A percentile compares a stretch with the other conserved stretches of the same genome.
Conservation (phyloP, 2,329 filamentous ascomycete genomes). For the Coniochaeta hoffmannii region DNA sequence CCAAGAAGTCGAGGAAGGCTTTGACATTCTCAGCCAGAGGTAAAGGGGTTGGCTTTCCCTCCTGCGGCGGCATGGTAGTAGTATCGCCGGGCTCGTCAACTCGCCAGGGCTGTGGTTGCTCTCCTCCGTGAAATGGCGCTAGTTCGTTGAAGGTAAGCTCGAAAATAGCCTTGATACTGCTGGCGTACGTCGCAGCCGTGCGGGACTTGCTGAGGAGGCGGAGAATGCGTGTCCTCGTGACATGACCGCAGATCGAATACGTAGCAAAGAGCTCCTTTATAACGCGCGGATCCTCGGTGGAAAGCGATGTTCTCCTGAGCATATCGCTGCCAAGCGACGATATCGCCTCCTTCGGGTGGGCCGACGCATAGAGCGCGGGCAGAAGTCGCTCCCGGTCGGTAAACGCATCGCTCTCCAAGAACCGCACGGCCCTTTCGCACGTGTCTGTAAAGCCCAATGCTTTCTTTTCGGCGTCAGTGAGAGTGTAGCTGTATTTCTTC, state of each 20-base stretch:
- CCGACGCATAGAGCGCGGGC: constrained; percentile 74
- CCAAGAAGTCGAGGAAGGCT: constrained; percentile 78
- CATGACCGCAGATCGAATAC: constrained; percentile 65
- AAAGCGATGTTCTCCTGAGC: constrained; percentile 69
- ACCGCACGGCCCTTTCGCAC: constrained; percentile 59
- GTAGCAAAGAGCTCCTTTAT: constrained; percentile 62
- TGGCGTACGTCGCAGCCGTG: constrained; percentile 61
- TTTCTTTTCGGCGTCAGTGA: background rate
- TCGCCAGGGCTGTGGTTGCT: too few relatives aligned
- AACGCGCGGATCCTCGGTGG: constrained; percentile 61
- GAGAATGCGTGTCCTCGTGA: constrained; percentile 72
- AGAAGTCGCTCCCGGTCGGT: constrained; percentile 75
- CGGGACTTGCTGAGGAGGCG: constrained; percentile 69
- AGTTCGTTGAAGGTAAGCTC: background rate
- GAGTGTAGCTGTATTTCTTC: background rate
- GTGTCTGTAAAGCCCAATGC: constrained; percentile 59
- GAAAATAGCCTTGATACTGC: constrained; percentile 63
- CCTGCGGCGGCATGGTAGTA: too few relatives aligned
- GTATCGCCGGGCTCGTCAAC: too few relatives aligned
- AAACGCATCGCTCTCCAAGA: constrained; percentile 82
- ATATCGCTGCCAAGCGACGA: constrained; percentile 83
- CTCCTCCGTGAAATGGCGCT: constrained; percentile 16
- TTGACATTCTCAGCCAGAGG: constrained; percentile 65
- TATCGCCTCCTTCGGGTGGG: constrained; percentile 74
- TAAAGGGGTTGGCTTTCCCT: background rate